These are phyloP conservation scores for Corylus americana DNA, from an alignment of 306 rosid genomes.

Conservation along the genomic window DNA sequence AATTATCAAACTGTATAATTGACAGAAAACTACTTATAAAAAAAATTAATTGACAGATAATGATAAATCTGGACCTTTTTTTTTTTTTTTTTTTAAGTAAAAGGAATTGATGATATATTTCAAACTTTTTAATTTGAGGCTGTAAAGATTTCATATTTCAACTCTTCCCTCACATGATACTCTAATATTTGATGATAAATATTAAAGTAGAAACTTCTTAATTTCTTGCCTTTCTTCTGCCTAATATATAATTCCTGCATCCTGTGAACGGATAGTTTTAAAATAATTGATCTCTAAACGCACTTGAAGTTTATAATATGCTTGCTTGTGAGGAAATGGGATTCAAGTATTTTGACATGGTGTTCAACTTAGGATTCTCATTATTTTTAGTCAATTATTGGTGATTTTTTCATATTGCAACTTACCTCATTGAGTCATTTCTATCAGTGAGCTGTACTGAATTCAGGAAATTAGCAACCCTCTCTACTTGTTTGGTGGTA, in stretches of 20 bases:
- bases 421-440: not conserved
- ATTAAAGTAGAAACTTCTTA: not conserved
- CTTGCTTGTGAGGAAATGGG: not conserved
- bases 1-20: not conserved
- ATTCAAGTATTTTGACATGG: not conserved
- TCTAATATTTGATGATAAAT: not conserved
- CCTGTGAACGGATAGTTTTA: not conserved
- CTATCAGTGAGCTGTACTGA: not conserved
- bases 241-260: not conserved
- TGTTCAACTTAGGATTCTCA: not conserved
- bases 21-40: too few species aligned
- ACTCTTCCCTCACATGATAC: not conserved
- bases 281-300: not conserved
- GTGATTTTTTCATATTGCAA: not conserved
- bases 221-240: conserved; percentile 1
- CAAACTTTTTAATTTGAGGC: too few species aligned
- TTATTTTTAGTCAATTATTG: not conserved
- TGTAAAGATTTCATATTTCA: not conserved
- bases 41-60: not conserved
- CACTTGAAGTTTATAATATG: not conserved
- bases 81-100: not conserved
- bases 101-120: too few species aligned
- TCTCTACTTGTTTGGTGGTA: not conserved
- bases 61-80: not conserved
- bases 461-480: not conserved